These are phyloP conservation scores for Ailanthus altissimus DNA, from an alignment of 345 rosid genomes.

Conservation along the genomic window DNA sequence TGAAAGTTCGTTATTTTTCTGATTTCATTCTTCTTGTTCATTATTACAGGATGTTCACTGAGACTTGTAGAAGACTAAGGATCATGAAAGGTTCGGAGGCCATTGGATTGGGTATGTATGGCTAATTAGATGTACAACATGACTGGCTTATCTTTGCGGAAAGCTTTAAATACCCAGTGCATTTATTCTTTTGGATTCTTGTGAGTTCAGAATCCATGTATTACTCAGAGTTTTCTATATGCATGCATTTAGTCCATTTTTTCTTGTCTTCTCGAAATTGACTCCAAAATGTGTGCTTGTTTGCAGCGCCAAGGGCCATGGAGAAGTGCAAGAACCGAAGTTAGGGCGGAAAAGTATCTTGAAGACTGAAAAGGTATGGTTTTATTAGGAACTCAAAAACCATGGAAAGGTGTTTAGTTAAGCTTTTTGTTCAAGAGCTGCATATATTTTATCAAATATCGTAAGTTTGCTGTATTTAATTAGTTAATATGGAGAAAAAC, in stretches of 20 bases:
- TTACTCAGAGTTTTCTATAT: neutral
- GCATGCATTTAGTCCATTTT: neutral
- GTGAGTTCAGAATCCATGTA: neutral
- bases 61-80: constrained; percentile 50
- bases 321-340: constrained; percentile 49
- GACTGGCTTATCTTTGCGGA: neutral
- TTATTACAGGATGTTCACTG: constrained; percentile 47
- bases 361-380: constrained; percentile 10
- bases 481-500: constrained; percentile 11
- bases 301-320: constrained; percentile 56
- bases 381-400: neutral
- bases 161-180: neutral
- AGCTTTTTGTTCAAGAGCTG: constrained; percentile 22
- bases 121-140: neutral
- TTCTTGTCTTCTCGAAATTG: neutral
- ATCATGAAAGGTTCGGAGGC: constrained; percentile 58
- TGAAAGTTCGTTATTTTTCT: neutral
- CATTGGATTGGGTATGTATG: constrained; percentile 44
- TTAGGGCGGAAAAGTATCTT: constrained; percentile 14
- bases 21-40: neutral
- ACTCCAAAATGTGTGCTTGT: neutral
- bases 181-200: neutral
- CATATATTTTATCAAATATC: constrained; percentile 25
- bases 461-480: constrained; percentile 33
- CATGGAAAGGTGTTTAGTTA: constrained; percentile 23